Evolutionary conservation across 164 flowering plant species (phyloP).

Genomic region (Tinospora cordifolia): DNA sequence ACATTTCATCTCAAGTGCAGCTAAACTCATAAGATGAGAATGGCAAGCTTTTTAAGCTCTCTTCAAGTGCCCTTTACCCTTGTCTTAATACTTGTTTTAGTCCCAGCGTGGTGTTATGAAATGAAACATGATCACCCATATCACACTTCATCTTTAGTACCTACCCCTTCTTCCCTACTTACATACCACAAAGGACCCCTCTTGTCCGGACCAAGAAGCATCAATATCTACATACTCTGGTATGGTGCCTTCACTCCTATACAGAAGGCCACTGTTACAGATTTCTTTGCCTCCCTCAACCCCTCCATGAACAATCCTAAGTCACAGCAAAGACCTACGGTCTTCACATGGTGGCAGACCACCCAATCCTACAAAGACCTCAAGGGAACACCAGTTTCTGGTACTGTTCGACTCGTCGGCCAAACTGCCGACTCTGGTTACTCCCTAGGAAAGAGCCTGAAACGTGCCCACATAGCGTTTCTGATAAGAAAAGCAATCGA

Average conservation of each 20-base stretch:
- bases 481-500: slow-evolving; percentile 14
- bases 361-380: slow-evolving; percentile 20
- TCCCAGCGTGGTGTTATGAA: slow-evolving; percentile 13
- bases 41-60: slow-evolving; percentile 5
- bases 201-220: slow-evolving; percentile 17
- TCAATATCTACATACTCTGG: slow-evolving; percentile 29
- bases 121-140: slow-evolving; percentile 3
- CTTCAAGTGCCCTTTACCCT: slow-evolving; percentile 12
- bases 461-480: slow-evolving; percentile 20
- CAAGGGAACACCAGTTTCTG: slow-evolving; percentile 16
- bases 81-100: slow-evolving; percentile 9
- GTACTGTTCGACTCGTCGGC: slow-evolving; percentile 15
- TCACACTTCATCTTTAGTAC: slow-evolving; percentile 14
- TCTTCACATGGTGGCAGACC: slow-evolving; percentile 28
- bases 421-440: slow-evolving; percentile 10
- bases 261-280: slow-evolving; percentile 17
- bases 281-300: slow-evolving; percentile 26
- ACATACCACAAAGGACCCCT: slow-evolving; percentile 31
- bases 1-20: not conserved
- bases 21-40: slow-evolving; percentile 8
- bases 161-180: slow-evolving; percentile 16
- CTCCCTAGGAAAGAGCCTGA: slow-evolving; percentile 27
- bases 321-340: slow-evolving; percentile 4
- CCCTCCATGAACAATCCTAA: slow-evolving; percentile 7
- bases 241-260: slow-evolving; percentile 25